Evolutionary conservation across 805 yeast species (phyloP), one percentile per base, ranked within the genome.

Genomic region (Candida oleophila): DNA sequence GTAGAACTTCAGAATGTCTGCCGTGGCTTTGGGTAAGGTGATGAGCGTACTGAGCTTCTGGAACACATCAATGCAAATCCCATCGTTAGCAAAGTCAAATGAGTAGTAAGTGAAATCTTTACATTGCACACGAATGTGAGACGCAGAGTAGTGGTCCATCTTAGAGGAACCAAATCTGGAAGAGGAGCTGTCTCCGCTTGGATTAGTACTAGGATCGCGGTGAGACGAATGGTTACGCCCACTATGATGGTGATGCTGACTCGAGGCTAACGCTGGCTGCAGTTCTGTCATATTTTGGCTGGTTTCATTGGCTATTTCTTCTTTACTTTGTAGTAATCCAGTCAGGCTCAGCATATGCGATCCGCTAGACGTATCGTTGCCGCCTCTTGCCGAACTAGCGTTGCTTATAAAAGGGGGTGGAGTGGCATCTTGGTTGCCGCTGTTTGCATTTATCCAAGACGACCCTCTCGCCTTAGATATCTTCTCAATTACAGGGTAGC

Each of bases 21-120:
- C 78, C 72, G 38, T 81, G 55, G 51, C 69, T 65, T 38, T 80
- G 55, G 54, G 83, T 56, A 55, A 83, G 73, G 92, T 84, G n/a
- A 66, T 58, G 40, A 88, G 70, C 42, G 77, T 78, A 69, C 85
- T 76, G 43, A 94, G 72, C 46, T 87, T 81, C 34, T 84, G 87
- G 60, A 76, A 89, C 1, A 84, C 96, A 45, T 85, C 92, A 25
- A 71, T 69, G 47, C 95, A 86, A 28, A 79, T 74, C 7, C 61
- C 52, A 35, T 81, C 83, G 54, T 76, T 74, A 19, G 62, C 62
- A 60, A 94, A 88, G 58, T 88, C 94, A 53, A 92, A 76, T 8
- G 95, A 82, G 43, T 90, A 71, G 57, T 79, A 86, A 16, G 91
- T 85, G 65, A 88, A 92, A 64, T 92, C 98, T 52, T 89, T 82